Percentiles rank a stretch among this genome's conserved stretches.
These are phyloP conservation scores for Paramecium sexaurelia DNA, from an alignment of 73 alveolate genomes.

Conservation along the genomic window DNA sequence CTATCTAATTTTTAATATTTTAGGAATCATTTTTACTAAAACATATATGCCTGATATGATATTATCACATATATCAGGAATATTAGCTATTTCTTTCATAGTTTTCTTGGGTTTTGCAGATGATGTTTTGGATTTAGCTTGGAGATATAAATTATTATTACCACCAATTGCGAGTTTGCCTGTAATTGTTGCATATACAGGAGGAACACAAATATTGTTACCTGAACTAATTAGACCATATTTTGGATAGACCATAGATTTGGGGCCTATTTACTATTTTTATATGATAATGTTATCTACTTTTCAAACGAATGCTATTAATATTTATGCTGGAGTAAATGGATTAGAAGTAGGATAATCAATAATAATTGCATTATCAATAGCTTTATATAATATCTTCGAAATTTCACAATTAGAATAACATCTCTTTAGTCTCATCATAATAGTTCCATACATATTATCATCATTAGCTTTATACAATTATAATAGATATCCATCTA, in stretches of 20 bases:
- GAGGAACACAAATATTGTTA: constrained; percentile 87
- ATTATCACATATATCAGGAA: constrained; percentile 86
- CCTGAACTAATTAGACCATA: constrained; percentile 78
- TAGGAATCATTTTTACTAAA: constrained; percentile 40
- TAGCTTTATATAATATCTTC: constrained; percentile 87
- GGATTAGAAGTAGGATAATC: constrained; percentile 98
- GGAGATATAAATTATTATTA: constrained; percentile 96
- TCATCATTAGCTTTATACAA: constrained; percentile 84
- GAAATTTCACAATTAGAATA: constrained; percentile 73
- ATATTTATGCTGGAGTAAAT: constrained; percentile 92
- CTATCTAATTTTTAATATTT: constrained; percentile 74
- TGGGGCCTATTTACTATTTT: constrained; percentile 84
- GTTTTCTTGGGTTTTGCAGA: constrained; percentile 94
- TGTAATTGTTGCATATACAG: constrained; percentile 91
- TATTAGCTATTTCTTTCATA: constrained; percentile 90
- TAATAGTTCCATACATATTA: constrained; percentile 63
- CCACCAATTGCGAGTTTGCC: constrained; percentile 98
- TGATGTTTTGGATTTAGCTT: constrained; percentile 95
- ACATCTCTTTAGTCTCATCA: constrained; percentile 43
- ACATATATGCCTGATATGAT: constrained; percentile 38
- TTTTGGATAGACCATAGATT: constrained; percentile 67
- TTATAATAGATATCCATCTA: constrained; percentile 92
- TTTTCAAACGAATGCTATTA: constrained; percentile 96
- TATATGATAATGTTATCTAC: constrained; percentile 92
- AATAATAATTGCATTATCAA: constrained; percentile 87